Base-by-base conservation (phyloP, 495 filamentous ascomycete genomes). In the Penicillium daleae region DNA sequence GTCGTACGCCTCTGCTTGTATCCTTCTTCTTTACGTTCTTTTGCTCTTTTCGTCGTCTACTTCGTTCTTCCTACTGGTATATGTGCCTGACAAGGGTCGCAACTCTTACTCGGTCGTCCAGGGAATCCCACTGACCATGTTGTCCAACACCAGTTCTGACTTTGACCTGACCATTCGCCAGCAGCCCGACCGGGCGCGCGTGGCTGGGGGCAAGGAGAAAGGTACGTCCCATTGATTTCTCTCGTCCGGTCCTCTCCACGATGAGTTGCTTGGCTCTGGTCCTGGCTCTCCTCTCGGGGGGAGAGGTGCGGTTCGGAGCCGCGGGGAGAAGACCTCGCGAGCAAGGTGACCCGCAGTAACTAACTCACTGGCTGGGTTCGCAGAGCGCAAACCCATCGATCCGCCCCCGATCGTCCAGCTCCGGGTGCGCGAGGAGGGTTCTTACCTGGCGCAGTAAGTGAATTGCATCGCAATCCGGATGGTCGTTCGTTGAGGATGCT, bases 361-460 rank as follows among this genome's bases (percentile, higher is more conserved):
- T 50, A 31, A 31, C 29, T n/a, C n/a, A n/a, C n/a, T n/a, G 57
- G 44, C 29, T 10, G 31, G 7, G 19, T 33, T 44, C 53, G 29
- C 78, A 96, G 95, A 92, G 66, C 89, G 95, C 66, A 97, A 96
- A 75, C 92, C 95, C 3, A 88, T 99, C 70, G 95, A 99, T 71
- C 95, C 95, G 50, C 95, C 94, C 26, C 95, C 95, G 56, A 92
- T 97, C 70, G 83, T 97, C 31, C 91, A 97, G 77, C 81, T 98
- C 40, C 83, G 85, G 54, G 87, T 96, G 66, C 85, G 82, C 63
- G 82, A 84, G 66, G 82, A 87, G 61, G 76, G 71, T 51, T 81
- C 82, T 40, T 93, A 97, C 74, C 88, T 92, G 6, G 79, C 85
- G 29, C 89, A 92, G 84, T 90, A 84, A 77, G 87, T 74, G 26